These are phyloP conservation scores for Tuber brumale DNA, from an alignment of 495 filamentous ascomycete species.

Conservation along the genomic window DNA sequence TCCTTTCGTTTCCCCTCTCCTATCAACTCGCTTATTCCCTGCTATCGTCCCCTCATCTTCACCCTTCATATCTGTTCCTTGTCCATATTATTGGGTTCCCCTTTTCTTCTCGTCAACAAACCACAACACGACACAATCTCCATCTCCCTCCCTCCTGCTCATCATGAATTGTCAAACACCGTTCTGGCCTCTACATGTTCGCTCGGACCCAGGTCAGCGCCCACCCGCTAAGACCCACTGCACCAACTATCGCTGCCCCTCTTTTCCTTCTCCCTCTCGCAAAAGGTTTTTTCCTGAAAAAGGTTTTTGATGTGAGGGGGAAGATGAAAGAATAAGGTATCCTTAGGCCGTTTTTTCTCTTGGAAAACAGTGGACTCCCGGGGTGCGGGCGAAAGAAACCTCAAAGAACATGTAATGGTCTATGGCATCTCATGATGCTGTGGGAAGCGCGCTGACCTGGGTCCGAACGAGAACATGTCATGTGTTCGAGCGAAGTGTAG, in stretches of 20 bases:
- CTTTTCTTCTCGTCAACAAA: background rate
- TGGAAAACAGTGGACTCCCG: background rate
- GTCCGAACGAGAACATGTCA: constrained; percentile 1
- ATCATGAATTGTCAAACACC: constrained; percentile 10
- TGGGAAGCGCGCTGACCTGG: constrained; percentile 4
- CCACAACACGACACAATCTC: background rate
- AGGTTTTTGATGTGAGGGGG: background rate
- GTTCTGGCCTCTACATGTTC: constrained; percentile 37
- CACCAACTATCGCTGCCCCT: constrained; percentile 10
- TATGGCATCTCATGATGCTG: constrained; percentile 2
- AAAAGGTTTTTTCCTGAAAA: background rate
- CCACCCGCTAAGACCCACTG: constrained; percentile 9
- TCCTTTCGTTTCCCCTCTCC: constrained; percentile 1
- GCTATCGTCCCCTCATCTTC: background rate
- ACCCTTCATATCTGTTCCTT: background rate
- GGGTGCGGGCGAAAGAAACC: constrained; percentile 1
- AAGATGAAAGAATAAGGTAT: background rate
- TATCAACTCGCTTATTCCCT: background rate
- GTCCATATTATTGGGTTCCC: background rate
- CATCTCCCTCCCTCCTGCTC: background rate
- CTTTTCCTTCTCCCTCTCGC: constrained; percentile 5
- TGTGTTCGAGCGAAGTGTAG: constrained; percentile 3
- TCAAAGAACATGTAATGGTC: constrained; percentile 1
- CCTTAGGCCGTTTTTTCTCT: background rate
- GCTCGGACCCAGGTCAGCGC: constrained; percentile 38